These are phyloP conservation scores for Senna siamea DNA, from an alignment of 306 rosid species.

Conservation along the genomic window DNA sequence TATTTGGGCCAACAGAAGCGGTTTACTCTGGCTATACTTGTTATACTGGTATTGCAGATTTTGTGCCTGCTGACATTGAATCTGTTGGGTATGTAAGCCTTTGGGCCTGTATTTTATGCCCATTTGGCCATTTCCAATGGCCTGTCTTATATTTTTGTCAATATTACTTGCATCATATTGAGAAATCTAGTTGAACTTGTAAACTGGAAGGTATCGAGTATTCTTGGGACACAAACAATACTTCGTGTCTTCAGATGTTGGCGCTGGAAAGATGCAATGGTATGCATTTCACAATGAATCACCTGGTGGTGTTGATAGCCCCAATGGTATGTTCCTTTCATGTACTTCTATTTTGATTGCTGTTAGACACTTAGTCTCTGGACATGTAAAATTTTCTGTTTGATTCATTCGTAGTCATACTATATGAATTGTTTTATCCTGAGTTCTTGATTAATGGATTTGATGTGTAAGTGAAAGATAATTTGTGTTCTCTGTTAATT, in stretches of 20 bases:
- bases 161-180: constrained; percentile 21
- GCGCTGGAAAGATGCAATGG: constrained; percentile 99
- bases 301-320: constrained; percentile 75
- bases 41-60: constrained; percentile 95
- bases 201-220: constrained; percentile 84
- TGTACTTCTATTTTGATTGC: constrained; percentile 32
- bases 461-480: no score
- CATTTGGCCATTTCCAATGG: constrained; percentile 9
- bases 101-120: constrained; percentile 20
- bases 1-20: constrained; percentile 75
- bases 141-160: neutral
- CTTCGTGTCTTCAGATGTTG: constrained; percentile 97
- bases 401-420: constrained; percentile 8
- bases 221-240: constrained; percentile 99
- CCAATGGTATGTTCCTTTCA: constrained; percentile 55
- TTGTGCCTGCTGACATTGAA: constrained; percentile 89
- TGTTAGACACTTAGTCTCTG: neutral
- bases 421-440: constrained; percentile 7
- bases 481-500: no score
- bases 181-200: constrained; percentile 44
- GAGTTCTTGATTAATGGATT: no score
- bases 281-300: constrained; percentile 88
- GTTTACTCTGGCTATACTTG: constrained; percentile 91
- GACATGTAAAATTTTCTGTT: neutral
- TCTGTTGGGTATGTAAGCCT: constrained; percentile 77